Percentiles rank a stretch among this genome's conserved stretches.
These are phyloP conservation scores for Hanseniaspora uvarum DNA, from an alignment of 1,139 yeast species.

Conservation along the genomic window DNA sequence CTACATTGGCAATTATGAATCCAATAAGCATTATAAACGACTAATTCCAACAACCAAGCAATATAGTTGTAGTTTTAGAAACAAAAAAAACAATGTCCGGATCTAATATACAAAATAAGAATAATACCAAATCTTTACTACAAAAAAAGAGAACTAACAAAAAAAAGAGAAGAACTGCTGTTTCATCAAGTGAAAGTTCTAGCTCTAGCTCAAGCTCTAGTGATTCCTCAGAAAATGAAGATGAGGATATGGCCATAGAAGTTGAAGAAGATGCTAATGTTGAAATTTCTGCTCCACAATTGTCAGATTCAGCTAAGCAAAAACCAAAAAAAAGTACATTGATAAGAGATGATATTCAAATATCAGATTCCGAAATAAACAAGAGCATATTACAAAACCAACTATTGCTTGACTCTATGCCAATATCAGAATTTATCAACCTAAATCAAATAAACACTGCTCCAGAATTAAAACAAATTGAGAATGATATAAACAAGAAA, in stretches of 20 bases:
- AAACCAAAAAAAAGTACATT: constrained; percentile 1
- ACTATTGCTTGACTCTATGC: constrained; percentile 1
- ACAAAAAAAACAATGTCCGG: constrained; percentile 12
- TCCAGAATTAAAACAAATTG: constrained; percentile 10
- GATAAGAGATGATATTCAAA: constrained; percentile 28
- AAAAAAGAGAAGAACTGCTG: constrained; percentile 75
- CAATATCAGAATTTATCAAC: constrained; percentile 9
- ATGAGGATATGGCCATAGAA: constrained; percentile 18
- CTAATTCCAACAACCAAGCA: background rate
- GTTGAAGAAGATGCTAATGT: constrained; percentile 18
- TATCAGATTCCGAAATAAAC: constrained; percentile 37
- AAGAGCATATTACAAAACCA: constrained; percentile 2
- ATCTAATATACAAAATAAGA: constrained; percentile 18
- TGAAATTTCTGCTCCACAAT: constrained; percentile 20
- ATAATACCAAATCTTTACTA: background rate
- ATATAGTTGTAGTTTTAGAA: too few species aligned
- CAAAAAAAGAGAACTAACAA: constrained; percentile 38
- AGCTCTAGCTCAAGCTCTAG: constrained; percentile 29
- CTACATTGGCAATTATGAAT: too few species aligned
- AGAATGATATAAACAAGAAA: constrained; percentile 8
- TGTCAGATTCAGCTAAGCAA: constrained; percentile 14
- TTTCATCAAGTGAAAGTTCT: constrained; percentile 32
- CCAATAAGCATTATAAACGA: too few species aligned
- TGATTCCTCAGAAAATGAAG: constrained; percentile 26
- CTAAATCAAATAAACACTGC: constrained; percentile 9